phyloP scores from a whole-genome alignment of 2,329 filamentous ascomycete genomes.

The Sporothrix luriei region DNA sequence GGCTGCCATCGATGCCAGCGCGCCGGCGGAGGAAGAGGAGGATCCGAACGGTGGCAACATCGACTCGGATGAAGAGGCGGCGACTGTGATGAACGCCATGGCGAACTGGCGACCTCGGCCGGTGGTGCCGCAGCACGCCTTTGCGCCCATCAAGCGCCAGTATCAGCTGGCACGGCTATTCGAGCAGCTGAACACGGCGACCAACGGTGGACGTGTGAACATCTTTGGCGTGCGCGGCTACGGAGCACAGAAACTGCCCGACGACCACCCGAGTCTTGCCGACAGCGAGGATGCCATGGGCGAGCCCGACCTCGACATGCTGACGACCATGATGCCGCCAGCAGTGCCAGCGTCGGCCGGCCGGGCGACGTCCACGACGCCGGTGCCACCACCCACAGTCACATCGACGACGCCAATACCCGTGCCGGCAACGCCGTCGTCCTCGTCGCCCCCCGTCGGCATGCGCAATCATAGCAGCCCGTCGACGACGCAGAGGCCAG shows the following conservation, averaged over 20 bases:
- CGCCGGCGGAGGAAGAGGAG: slow-evolving; percentile 82
- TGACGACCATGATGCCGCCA: slow-evolving; percentile 38
- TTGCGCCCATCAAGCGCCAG: slow-evolving; percentile 63
- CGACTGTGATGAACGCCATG: slow-evolving; percentile 81
- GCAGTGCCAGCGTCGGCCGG: slow-evolving; percentile 25
- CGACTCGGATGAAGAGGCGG: slow-evolving; percentile 93
- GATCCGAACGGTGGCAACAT: slow-evolving; percentile 78
- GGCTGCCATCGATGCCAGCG: slow-evolving; percentile 91
- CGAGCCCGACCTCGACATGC: slow-evolving; percentile 55
- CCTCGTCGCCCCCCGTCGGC: slow-evolving; percentile 15
- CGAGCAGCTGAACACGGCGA: slow-evolving; percentile 67
- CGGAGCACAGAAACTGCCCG: slow-evolving; percentile 58
- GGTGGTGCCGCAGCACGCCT: slow-evolving; percentile 66
- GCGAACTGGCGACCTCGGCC: slow-evolving; percentile 77
- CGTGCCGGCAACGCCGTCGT: slow-evolving; percentile 25
- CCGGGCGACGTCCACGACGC: slow-evolving; percentile 1
- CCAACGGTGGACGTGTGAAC: slow-evolving; percentile 65
- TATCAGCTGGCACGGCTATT: slow-evolving; percentile 65
- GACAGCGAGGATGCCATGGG: slow-evolving; percentile 60
- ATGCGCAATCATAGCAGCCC: slow-evolving; percentile 29
- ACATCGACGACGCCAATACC: slow-evolving; percentile 33
- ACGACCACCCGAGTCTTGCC: slow-evolving; percentile 51
- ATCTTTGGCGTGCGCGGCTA: slow-evolving; percentile 64
- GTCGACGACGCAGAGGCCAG: slow-evolving; percentile 15
- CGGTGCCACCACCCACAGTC: slow-evolving; percentile 9